phyloP scores from a whole-genome alignment of 805 yeast genomes.

The Metschnikowia peoriensis region DNA sequence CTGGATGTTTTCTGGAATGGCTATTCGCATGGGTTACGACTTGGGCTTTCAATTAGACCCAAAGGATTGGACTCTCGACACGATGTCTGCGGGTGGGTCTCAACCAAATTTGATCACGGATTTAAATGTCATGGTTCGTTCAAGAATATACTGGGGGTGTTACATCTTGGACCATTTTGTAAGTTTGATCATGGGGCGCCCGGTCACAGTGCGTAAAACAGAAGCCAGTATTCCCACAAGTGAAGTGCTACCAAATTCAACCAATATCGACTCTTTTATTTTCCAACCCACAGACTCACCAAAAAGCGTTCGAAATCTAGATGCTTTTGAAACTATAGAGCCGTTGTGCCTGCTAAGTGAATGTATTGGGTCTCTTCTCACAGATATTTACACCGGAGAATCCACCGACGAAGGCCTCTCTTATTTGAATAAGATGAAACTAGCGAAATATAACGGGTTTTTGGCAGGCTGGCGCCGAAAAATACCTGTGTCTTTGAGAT shows the following conservation, averaged over 20 bases:
- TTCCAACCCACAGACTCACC: slow-evolving; percentile 11
- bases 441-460: slow-evolving; percentile 12
- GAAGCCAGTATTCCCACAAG: slow-evolving; percentile 20
- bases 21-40: slow-evolving; percentile 21
- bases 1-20: slow-evolving; percentile 23
- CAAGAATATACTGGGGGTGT: slow-evolving; percentile 21
- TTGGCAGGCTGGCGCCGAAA: slow-evolving; percentile 15
- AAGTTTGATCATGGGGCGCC: slow-evolving; percentile 21
- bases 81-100: not conserved
- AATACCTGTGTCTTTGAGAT: slow-evolving; percentile 14
- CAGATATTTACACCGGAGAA: slow-evolving; percentile 17
- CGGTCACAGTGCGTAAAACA: slow-evolving; percentile 19
- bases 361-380: slow-evolving; percentile 17
- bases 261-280: slow-evolving; percentile 15
- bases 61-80: slow-evolving; percentile 16
- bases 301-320: slow-evolving; percentile 11
- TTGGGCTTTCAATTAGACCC: slow-evolving; percentile 22
- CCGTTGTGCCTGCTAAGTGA: slow-evolving; percentile 19
- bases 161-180: slow-evolving; percentile 19
- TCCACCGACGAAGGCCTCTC: slow-evolving; percentile 12
- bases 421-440: slow-evolving; percentile 11
- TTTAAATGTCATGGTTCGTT: slow-evolving; percentile 16
- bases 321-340: slow-evolving; percentile 16
- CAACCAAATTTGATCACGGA: slow-evolving; percentile 10
- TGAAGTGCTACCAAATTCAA: slow-evolving; percentile 17